Conservation (phyloP, 768 basidiomycete species). For the Punctularia strigosozonata region DNA sequence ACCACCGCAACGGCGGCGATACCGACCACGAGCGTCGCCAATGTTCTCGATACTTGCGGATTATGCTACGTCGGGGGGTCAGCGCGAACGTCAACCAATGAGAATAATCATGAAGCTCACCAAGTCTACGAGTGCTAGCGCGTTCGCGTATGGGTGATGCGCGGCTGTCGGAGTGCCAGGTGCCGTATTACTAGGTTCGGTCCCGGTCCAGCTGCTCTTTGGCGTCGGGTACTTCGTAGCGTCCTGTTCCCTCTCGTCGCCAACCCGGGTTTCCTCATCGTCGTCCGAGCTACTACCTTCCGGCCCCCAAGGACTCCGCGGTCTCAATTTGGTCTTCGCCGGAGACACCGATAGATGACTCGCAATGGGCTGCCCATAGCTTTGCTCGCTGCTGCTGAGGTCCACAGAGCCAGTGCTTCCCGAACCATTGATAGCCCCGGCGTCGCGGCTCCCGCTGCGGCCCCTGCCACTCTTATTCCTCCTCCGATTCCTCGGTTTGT, state of each 20-base stretch:
- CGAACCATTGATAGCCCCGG: constrained; percentile 15
- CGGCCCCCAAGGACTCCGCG: constrained; percentile 15
- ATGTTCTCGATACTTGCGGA: constrained; percentile 31
- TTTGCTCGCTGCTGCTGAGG: background rate
- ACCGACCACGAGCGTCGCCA: constrained; percentile 54
- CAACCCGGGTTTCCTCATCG: constrained; percentile 7
- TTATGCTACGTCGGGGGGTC: constrained; percentile 11
- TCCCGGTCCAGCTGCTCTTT: background rate
- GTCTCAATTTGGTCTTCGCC: constrained; percentile 5
- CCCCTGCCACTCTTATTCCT: constrained; percentile 18
- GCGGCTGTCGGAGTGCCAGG: background rate
- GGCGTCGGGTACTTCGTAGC: constrained; percentile 3
- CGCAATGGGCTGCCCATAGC: background rate
- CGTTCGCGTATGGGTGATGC: background rate
- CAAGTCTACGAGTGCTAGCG: background rate
- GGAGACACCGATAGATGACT: constrained; percentile 4
- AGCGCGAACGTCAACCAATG: background rate
- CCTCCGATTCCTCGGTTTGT: constrained; percentile 4
- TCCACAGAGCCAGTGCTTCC: background rate
- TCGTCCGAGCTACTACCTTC: constrained; percentile 15
- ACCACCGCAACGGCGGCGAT: constrained; percentile 63
- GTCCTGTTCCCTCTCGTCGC: background rate
- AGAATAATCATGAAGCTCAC: background rate
- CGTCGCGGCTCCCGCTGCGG: constrained; percentile 24
- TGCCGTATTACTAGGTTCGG: background rate